Percentiles rank a stretch among this genome's conserved stretches.
phyloP scores from a whole-genome alignment of 2,329 filamentous ascomycete species.

The Aspergillus luchuensis region DNA sequence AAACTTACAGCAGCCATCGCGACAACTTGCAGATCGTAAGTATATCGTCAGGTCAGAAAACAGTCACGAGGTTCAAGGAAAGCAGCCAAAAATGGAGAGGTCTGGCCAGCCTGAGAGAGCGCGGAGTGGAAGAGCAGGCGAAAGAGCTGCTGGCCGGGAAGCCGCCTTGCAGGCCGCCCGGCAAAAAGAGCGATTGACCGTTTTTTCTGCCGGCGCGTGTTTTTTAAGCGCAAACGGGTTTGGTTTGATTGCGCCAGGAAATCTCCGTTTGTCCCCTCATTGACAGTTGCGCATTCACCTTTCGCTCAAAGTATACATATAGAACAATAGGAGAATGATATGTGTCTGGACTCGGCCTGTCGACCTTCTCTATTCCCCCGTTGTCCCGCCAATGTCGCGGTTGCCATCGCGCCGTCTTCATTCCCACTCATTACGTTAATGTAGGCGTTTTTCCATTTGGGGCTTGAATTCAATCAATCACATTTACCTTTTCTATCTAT shows the following conservation, averaged over 20 bases:
- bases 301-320: background rate
- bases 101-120: conserved; percentile 14
- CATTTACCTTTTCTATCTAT: background rate
- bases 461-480: background rate
- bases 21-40: conserved; percentile 9
- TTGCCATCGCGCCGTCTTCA: background rate
- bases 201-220: background rate
- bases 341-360: too few species aligned
- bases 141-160: conserved; percentile 18
- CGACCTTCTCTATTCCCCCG: background rate
- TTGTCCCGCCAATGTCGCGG: background rate
- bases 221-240: background rate
- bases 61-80: conserved; percentile 6
- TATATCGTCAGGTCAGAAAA: conserved; percentile 10
- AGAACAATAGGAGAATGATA: background rate
- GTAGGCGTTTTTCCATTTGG: background rate
- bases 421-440: background rate
- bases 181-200: conserved; percentile 24
- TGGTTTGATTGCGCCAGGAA: background rate
- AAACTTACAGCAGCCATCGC: conserved; percentile 43
- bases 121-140: conserved; percentile 5
- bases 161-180: conserved; percentile 26
- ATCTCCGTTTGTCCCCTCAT: background rate
- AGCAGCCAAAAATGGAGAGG: conserved; percentile 17
- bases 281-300: background rate